Base-by-base conservation (phyloP, 2,329 filamentous ascomycete species). In the Gliomastix tumulicola region DNA sequence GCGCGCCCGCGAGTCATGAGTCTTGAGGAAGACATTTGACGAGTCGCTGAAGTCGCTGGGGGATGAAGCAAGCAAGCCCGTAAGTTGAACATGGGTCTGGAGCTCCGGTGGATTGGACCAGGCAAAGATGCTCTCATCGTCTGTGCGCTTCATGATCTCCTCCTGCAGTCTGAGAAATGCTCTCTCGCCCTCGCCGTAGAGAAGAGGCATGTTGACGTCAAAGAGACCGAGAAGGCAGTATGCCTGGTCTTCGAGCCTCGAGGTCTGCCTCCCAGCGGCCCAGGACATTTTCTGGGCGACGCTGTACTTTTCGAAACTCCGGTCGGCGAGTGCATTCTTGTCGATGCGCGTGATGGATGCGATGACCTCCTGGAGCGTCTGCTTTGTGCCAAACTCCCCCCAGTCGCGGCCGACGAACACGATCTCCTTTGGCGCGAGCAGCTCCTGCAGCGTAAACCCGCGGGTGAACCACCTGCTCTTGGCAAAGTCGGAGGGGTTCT, bases 141-240 rank as follows among this genome's bases (percentile, higher is more conserved):
- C 33, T 1, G 22, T 34, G 7, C 35, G 25, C 12, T 37, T 38
- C 7, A 43, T 27, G 21, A 47, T 42, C 28, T 45, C 43, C 31
- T 46, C 43, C 34, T 47, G 45, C 31, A 47, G 30, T 11, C 44
- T 31, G 13, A 43, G 18, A 28, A 47, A 47, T 2, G 44, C 42
- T 5, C 30, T 32, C 6, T 34, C 20, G 3, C 44, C 43, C 23
- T 51, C 47, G 13, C 45, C 46, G 28, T 49, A 49, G 2, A 49
- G 22, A 11, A 51, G 21, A 2, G 48, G 41, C 43, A 51, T 49
- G 22, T 40, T 40, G 36, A 51, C 39, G 35, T 41, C 30, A 21
- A 51, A 49, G 3, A 51, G 33, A 2, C 46, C 48, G 5, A 49
- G 23, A 10, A 49, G 39, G 28, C 43, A 49, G 22, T 51, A 51